phyloP scores from a whole-genome alignment of 306 rosid species.

The Psophocarpus tetragonolobus region DNA sequence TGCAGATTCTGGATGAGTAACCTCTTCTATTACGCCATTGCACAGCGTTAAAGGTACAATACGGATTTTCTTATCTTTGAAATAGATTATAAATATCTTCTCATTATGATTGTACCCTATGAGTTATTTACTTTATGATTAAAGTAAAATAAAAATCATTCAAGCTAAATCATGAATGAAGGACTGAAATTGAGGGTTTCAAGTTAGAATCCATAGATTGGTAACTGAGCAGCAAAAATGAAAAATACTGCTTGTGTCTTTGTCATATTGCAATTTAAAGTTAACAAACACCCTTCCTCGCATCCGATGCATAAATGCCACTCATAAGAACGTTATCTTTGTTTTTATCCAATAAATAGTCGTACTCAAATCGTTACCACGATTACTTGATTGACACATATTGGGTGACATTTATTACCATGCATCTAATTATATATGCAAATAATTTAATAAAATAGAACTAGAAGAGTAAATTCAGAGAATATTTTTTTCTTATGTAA shows the following conservation, averaged over 20 bases:
- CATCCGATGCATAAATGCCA: constrained; percentile 33
- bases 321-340: constrained; percentile 33
- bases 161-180: neutral
- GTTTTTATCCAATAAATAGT: constrained; percentile 29
- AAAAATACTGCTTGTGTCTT: constrained; percentile 20
- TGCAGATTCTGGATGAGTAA: constrained; percentile 20
- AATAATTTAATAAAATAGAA: neutral
- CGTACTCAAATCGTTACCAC: constrained; percentile 18
- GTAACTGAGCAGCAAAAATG: neutral
- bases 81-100: neutral
- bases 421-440: neutral
- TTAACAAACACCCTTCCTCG: constrained; percentile 10
- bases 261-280: constrained; percentile 35
- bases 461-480: neutral
- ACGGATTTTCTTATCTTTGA: neutral
- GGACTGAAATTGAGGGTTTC: neutral
- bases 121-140: constrained; percentile 4
- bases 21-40: neutral
- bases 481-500: neutral
- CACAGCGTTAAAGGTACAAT: constrained; percentile 1
- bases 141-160: neutral
- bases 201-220: neutral
- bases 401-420: constrained; percentile 17
- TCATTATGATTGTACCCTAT: neutral
- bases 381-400: neutral